phyloP scores from a whole-genome alignment of 257 asterid genomes.

The Ocimum tenuiflorum region DNA sequence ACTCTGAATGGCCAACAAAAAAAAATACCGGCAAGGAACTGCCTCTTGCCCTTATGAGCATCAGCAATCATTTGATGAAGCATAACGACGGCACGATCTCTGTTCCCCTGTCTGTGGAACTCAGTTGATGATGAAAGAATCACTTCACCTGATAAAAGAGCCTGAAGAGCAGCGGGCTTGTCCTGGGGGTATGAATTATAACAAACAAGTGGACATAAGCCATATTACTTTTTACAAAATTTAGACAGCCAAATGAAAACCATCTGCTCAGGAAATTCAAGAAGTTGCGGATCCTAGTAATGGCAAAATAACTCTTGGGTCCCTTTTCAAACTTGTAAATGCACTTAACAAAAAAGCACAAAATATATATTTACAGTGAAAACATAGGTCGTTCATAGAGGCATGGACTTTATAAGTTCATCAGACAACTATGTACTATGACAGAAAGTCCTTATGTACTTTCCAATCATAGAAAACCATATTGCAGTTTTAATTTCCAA shows the following conservation, averaged over 20 bases:
- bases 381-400: not conserved
- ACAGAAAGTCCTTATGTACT: too few species aligned
- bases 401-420: too few species aligned
- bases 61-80: conserved; percentile 98
- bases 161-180: conserved; percentile 71
- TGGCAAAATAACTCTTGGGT: not conserved
- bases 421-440: too few species aligned
- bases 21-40: conserved; percentile 80
- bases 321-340: conserved; percentile 3
- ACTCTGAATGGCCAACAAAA: conserved; percentile 6
- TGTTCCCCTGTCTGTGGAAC: conserved; percentile 67
- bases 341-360: not conserved
- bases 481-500: too few species aligned
- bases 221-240: conserved; percentile 1
- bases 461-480: too few species aligned
- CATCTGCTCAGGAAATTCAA: too few species aligned
- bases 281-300: conserved; percentile 5
- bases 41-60: conserved; percentile 95
- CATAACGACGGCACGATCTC: conserved; percentile 94
- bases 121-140: conserved; percentile 52
- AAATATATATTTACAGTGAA: not conserved
- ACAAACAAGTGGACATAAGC: not conserved
- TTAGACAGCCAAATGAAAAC: not conserved
- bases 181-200: conserved; percentile 52
- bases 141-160: conserved; percentile 71